These are phyloP conservation scores for Aspergillus coremiiformis DNA, from an alignment of 495 filamentous ascomycete genomes.

Conservation along the genomic window DNA sequence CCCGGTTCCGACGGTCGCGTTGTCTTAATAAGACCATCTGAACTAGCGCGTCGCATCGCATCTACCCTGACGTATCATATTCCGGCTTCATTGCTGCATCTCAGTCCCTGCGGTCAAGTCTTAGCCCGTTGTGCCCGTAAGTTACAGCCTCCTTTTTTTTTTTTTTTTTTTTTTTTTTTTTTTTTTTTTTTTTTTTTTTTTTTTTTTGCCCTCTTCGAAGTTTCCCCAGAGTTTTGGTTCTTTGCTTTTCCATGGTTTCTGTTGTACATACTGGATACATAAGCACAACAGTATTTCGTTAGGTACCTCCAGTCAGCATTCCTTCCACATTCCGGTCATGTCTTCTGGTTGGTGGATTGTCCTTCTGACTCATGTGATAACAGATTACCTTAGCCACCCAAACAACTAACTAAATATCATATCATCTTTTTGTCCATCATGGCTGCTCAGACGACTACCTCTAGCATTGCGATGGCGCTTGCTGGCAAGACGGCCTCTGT, in stretches of 20 bases:
- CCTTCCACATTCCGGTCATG: background rate
- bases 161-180: background rate
- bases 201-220: background rate
- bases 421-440: conserved; percentile 27
- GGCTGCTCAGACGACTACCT: conserved; percentile 42
- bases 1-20: conserved; percentile 8
- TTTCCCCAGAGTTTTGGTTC: background rate
- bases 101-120: conserved; percentile 5
- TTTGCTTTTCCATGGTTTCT: conserved; percentile 3
- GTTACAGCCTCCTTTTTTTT: background rate
- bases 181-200: background rate
- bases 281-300: background rate
- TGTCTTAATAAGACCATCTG: conserved; percentile 11
- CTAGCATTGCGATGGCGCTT: conserved; percentile 57
- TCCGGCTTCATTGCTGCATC: conserved; percentile 10
- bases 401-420: background rate
- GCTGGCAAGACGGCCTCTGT: conserved; percentile 54
- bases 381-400: conserved; percentile 16
- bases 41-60: conserved; percentile 27
- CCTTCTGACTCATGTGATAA: conserved; percentile 21
- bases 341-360: conserved; percentile 8
- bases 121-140: conserved; percentile 8
- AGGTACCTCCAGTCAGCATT: conserved; percentile 7
- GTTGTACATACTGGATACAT: conserved; percentile 1
- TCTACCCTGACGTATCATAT: conserved; percentile 8